phyloP scores from a whole-genome alignment of 805 yeast genomes.

The Maudiozyma barnettii region DNA sequence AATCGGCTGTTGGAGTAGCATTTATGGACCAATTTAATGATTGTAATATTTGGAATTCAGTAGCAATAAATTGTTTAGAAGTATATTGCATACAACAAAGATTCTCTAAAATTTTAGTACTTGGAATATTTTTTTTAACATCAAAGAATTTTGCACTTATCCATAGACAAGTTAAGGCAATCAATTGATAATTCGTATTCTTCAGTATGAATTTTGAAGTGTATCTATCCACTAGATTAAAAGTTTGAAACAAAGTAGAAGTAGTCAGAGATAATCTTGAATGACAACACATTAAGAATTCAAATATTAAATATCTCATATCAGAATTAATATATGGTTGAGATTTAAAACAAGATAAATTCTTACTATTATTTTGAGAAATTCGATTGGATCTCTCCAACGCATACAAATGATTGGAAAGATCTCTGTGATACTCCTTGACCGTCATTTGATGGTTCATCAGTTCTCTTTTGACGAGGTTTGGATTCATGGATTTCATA shows the following conservation, averaged over 20 bases:
- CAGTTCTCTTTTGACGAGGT: slow-evolving; percentile 39
- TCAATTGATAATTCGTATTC: slow-evolving; percentile 73
- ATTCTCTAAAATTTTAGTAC: slow-evolving; percentile 41
- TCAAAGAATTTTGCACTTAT: slow-evolving; percentile 76
- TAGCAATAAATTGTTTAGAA: slow-evolving; percentile 45
- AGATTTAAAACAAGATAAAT: slow-evolving; percentile 24
- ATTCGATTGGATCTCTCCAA: not conserved
- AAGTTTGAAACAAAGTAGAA: slow-evolving; percentile 56
- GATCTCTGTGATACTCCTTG: slow-evolving; percentile 30
- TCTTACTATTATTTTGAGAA: not conserved
- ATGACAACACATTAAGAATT: slow-evolving; percentile 66
- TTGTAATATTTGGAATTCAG: slow-evolving; percentile 59
- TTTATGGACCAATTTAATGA: slow-evolving; percentile 56
- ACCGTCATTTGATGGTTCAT: slow-evolving; percentile 37
- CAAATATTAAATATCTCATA: slow-evolving; percentile 74
- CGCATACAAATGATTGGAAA: not conserved
- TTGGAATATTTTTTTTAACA: slow-evolving; percentile 53
- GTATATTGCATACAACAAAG: slow-evolving; percentile 51
- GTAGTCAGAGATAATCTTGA: slow-evolving; percentile 51
- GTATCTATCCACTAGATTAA: slow-evolving; percentile 74
- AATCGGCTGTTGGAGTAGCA: slow-evolving; percentile 40
- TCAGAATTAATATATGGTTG: slow-evolving; percentile 33
- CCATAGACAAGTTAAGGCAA: slow-evolving; percentile 85
- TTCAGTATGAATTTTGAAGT: slow-evolving; percentile 72
- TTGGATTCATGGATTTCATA: slow-evolving; percentile 13